Base-by-base conservation (phyloP, 2,329 filamentous ascomycete species). In the Curvularia sp. region DNA sequence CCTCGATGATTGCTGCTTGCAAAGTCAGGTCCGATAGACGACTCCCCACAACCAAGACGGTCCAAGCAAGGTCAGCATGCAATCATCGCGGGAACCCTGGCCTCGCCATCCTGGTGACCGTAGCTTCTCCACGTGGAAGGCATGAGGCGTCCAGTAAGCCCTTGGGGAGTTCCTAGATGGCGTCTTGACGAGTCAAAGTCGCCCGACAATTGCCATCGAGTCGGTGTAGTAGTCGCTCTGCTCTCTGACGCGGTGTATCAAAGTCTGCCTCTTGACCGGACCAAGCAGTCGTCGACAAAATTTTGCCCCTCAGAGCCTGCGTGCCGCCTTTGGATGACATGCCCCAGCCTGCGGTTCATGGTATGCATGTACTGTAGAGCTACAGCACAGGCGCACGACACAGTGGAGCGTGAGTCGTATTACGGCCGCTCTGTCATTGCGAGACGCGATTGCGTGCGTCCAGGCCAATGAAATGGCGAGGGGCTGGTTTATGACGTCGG, bases 151-250 rank as follows among this genome's bases (percentile, higher is more conserved):
- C 54, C 28, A 56, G 27, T 47, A n/a, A 51, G 43, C 32, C 25
- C 45, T 21, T 34, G 21, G 28, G 27, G 25, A n/a, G 19, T 50
- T 41, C 49, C 55, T 59, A 53, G 41, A 53, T 36, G 49, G 18
- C 43, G 36, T 45, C 15, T 27, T 9, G 48, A 30, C 61, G 55
- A 68, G 55, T 64, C 63, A 60, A 61, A 49, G 13, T 49, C 41
- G 36, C 42, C 38, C 25, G 52, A 51, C 13, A 48, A 46, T 63
- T 58, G 65, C 63, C 59, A 47, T 60, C 59, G 60, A 70, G 64
- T 66, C 66, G 61, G 61, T 65, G 61, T 60, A 50, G 60, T 57
- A 39, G 32, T 52, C 64, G 67, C 60, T 55, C 63, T 59, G 64
- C 43, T 64, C 49, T 53, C 34, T 36, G 34, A 53, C 48, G 53